Base-by-base conservation (phyloP, 169 alveolate species). In the Plasmodium coatneyi region DNA sequence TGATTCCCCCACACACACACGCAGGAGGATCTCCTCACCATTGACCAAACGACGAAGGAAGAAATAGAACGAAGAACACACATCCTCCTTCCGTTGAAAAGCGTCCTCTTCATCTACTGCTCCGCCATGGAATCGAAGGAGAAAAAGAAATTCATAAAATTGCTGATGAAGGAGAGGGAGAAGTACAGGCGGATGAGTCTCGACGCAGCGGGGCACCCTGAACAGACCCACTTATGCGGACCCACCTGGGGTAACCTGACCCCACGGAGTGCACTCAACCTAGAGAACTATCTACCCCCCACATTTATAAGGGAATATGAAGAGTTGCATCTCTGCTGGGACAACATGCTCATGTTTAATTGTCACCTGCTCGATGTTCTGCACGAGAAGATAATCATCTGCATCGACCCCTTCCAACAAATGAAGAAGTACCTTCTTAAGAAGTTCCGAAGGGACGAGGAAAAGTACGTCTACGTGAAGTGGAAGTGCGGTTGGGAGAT, bases 331-430 rank as follows among this genome's bases (percentile, higher is more conserved):
- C 70, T 86, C n/a, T 86, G 93, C 19, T 52, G 66, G 9, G 93
- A 86, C 41, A 52, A 28, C 19, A 86, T 86, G 93, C 41, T 86
- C n/a, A 86, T 86, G 80, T 86, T 74, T 28, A 74, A 74, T 16
- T 86, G 93, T 32, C 60, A 86, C 46, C 6, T 56, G 46, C 28
- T 86, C 22, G 93, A 86, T 19, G 30, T 9, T 32, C 22, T 76
- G 19, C 79, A 74, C 1, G 84, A 86, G n/a, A 86, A 86, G 36
- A 28, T 86, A 56, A 52, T 74, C 9, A 72, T 86, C 34, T 86
- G 93, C 80, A n/a, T 86, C n/a, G 93, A 86, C 41, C 78, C 86
- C 1, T 86, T 86, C 30, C 80, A 10, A 10, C 93, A 86, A 54
- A 46, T 78, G 12, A 86, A 74, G 80, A 86, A 86, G 76, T 86